Base-by-base conservation (phyloP, 1,284 basidiomycete species). In the Caloboletus firmus region DNA sequence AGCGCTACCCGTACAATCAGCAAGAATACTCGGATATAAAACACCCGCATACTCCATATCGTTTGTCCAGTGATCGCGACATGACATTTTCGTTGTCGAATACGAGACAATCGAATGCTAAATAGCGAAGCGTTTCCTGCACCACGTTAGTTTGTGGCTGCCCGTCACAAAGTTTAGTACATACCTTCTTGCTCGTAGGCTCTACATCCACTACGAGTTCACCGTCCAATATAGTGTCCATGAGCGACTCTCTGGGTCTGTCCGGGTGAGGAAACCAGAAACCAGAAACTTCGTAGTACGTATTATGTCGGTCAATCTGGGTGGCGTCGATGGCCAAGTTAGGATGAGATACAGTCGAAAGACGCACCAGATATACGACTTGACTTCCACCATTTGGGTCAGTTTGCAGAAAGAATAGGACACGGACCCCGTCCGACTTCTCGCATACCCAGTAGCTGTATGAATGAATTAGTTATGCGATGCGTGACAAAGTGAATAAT, bases 381-480 rank as follows among this genome's bases (percentile, higher is more conserved):
- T 98, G 95, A 28, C 78, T 80, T 36, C 79, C 78, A 10, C 79
- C 72, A 22, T 79, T 76, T 49, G 78, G 72, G 57, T 93, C 82
- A 20, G 93, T 89, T 39, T 88, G 81, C 47, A 99, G 81, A 56
- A 97, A 78, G 45, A 98, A 82, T 41, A 99, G 78, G 31, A 99
- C 93, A 40, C 97, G 85, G 50, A 98, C 75, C 3, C 97, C 97
- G 68, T 99, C 97, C n/a, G 95, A 97, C 77, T 99, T 99, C 76
- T 99, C 97, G 75, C 95, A 98, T 30, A 99, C 96, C 96, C 96
- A 99, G 71, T 91, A 99, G 71, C 94, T 97, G 48, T 45, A 50
- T 34, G 58, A n/a, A 42, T 32, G 35, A 22, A 45, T 70, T 39
- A 62, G 55, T 39, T 17, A 31, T 50, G 48, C 6, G 35, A 49